Conservation (phyloP, 495 filamentous ascomycete genomes). For the Aspergillus sclerotiicarbonarius region DNA sequence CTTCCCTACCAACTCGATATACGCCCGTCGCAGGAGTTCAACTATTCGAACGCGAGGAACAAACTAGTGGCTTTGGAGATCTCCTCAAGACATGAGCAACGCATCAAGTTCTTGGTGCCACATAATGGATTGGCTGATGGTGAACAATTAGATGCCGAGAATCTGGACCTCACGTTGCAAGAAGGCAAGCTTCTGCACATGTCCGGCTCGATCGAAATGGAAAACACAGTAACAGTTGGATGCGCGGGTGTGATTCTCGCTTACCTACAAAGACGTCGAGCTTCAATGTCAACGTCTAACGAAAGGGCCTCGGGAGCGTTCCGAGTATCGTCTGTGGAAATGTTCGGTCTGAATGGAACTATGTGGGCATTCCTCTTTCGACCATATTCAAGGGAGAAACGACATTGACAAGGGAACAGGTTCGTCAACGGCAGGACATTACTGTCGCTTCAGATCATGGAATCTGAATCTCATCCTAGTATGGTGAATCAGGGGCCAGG, state of each 20-base stretch:
- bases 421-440: constrained; percentile 81
- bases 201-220: constrained; percentile 71
- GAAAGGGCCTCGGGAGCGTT: constrained; percentile 53
- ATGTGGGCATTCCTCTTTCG: constrained; percentile 54
- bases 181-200: constrained; percentile 72
- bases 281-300: constrained; percentile 55
- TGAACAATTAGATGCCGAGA: constrained; percentile 45
- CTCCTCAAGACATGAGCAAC: constrained; percentile 35
- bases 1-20: constrained; percentile 71
- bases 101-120: constrained; percentile 53
- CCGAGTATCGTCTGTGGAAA: constrained; percentile 63
- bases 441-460: constrained; percentile 79
- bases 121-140: constrained; percentile 47
- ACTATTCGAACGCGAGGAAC: constrained; percentile 64
- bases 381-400: background rate
- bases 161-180: constrained; percentile 47
- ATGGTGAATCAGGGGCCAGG: constrained; percentile 76
- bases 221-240: constrained; percentile 70
- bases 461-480: constrained; percentile 81
- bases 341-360: constrained; percentile 71
- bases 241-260: constrained; percentile 83
- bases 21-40: constrained; percentile 75
- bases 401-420: constrained; percentile 36
- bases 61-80: constrained; percentile 59
- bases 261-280: constrained; percentile 70